Evolutionary conservation across 1,284 basidiomycete species (phyloP).

Genomic region (Fomitopsis pinicola): DNA sequence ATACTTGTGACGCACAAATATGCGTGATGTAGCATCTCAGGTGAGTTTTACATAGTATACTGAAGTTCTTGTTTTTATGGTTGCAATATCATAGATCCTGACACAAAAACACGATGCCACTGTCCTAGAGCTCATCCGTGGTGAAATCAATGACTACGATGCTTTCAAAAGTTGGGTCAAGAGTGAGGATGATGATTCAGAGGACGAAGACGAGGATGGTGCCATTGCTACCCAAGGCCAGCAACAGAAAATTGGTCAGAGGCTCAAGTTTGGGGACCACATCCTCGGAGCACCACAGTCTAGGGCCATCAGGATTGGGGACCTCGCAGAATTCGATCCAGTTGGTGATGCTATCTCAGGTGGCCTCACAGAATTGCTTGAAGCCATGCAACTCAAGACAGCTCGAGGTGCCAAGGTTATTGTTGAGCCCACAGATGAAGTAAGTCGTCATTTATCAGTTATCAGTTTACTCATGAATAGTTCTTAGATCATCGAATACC

Average conservation of each 20-base stretch:
- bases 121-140: not conserved
- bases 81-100: not conserved
- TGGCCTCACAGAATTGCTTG: no score
- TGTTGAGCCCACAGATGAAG: no score
- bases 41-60: not conserved
- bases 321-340: no score
- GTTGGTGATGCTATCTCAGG: no score
- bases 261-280: no score
- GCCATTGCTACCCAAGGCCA: not conserved
- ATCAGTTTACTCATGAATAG: not conserved
- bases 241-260: no score
- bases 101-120: not conserved
- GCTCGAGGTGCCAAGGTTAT: no score
- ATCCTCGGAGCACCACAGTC: no score
- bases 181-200: not conserved
- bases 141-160: not conserved
- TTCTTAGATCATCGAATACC: not conserved
- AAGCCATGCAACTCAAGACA: no score
- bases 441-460: not conserved
- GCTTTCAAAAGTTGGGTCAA: not conserved
- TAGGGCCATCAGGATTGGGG: no score
- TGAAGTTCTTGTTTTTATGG: not conserved
- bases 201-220: not conserved
- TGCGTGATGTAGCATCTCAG: not conserved
- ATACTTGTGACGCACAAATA: not conserved